Base-by-base conservation (phyloP, 345 rosid species). In the Linum trigynum region DNA sequence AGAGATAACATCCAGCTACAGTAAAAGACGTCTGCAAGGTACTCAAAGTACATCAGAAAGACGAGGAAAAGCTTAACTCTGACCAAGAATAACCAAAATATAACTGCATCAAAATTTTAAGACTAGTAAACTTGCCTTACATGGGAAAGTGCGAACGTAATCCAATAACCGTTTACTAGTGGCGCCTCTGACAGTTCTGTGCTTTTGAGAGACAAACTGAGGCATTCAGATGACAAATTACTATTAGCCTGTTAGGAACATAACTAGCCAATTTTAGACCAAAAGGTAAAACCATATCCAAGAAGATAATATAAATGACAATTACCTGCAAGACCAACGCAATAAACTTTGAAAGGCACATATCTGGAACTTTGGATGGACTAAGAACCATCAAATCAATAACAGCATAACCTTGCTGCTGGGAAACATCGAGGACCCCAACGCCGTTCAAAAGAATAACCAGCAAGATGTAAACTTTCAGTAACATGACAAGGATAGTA, bases 1-100 rank as follows among this genome's bases (percentile, higher is more conserved):
- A 85, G 72, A 92, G 87, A 77, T 85, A 86, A 76, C 98, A 92
- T 68, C 97, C 98, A 74, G 96, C 88, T 59, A 87, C 98, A 39
- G 98, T 85, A 65, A 90, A 77, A 67, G 95, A 89, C 69, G 85
- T 83, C 98, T 92, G 83, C 66, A 66, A 10, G 35, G 75, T 39
- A 45, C 71, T 67, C 38, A 64, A 23, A 23, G 32, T 23, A 1
- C 32, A 23, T 23, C 32, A 45, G 51, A 45, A 2, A 45, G 10
- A 45, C 51, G 3, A 45, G 51, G 10, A 45, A 45, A 9, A 45
- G 51, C 8, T 45, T 45, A 45, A 45, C 12, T 45, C 10, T 45
- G 12, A 2, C 7, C 11, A 45, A 45, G 53, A 23, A 48, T 48
- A 61, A n/a, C 37, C 53, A 64, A 59, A 17, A 7, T 12, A 61